Percentiles rank a stretch among this genome's conserved stretches.
These are phyloP conservation scores for Neofusicoccum ribis DNA, from an alignment of 2,329 filamentous ascomycete species.

Conservation along the genomic window DNA sequence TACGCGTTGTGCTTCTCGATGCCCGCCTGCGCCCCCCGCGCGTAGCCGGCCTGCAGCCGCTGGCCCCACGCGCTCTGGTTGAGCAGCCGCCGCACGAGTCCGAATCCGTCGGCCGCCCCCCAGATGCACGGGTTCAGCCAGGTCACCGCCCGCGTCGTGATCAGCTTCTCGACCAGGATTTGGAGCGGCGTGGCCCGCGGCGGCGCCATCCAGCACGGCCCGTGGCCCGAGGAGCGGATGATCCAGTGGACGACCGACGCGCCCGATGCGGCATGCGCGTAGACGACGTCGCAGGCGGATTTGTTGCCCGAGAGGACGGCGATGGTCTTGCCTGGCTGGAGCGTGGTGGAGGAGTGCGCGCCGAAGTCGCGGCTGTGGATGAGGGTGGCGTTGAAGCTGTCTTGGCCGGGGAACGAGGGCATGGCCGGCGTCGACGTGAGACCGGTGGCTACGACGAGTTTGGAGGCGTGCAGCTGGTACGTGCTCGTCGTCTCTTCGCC, in stretches of 20 bases:
- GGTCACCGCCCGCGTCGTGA: constrained; percentile 65
- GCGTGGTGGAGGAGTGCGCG: constrained; percentile 36
- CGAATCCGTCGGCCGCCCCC: constrained; percentile 63
- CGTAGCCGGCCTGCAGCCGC: constrained; percentile 56
- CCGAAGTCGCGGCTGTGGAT: constrained; percentile 60
- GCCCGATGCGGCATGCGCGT: constrained; percentile 51
- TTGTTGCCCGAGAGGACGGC: constrained; percentile 63
- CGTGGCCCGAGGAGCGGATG: constrained; percentile 57
- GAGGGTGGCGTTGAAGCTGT: constrained; percentile 53
- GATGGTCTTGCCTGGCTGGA: constrained; percentile 40
- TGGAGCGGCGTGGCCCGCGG: constrained; percentile 67
- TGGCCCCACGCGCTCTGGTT: constrained; percentile 60
- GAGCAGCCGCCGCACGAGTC: constrained; percentile 54
- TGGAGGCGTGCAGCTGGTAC: constrained; percentile 37
- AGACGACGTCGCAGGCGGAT: constrained; percentile 64
- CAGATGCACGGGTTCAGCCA: constrained; percentile 77
- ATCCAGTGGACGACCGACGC: constrained; percentile 54
- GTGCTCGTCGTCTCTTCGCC: not conserved
- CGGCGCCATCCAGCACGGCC: constrained; percentile 61
- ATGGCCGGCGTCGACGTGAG: constrained; percentile 59
- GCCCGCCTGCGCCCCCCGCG: constrained; percentile 57
- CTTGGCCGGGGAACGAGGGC: constrained; percentile 52
- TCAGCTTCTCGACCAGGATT: constrained; percentile 66
- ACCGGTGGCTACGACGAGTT: constrained; percentile 63
- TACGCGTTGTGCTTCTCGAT: constrained; percentile 49